phyloP scores from a whole-genome alignment of 805 yeast species.

The Candida odintsovae region DNA sequence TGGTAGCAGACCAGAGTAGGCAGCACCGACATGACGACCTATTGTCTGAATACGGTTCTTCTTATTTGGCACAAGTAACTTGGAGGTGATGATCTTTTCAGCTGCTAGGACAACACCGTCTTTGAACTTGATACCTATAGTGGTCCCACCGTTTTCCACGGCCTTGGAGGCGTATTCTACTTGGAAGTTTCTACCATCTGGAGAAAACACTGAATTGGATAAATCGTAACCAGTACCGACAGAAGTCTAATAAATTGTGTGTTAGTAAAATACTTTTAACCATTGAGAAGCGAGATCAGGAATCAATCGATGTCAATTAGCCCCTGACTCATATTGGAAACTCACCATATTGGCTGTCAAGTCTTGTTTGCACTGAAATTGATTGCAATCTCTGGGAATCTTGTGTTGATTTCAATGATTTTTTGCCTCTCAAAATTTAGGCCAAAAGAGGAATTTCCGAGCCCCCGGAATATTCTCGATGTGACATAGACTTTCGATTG shows the following conservation, averaged over 20 bases:
- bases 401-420: neutral
- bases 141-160: constrained; percentile 95
- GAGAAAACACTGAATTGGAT: constrained; percentile 87
- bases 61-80: constrained; percentile 80
- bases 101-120: constrained; percentile 97
- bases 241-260: constrained; percentile 50
- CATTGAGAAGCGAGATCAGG: neutral
- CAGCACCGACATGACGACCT: constrained; percentile 91
- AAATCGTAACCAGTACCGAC: constrained; percentile 99
- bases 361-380: neutral
- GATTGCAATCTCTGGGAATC: neutral
- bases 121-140: constrained; percentile 84
- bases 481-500: no score
- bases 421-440: neutral
- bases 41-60: constrained; percentile 89
- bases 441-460: neutral
- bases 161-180: constrained; percentile 98
- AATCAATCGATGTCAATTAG: neutral
- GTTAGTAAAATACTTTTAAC: neutral
- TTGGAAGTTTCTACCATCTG: constrained; percentile 92
- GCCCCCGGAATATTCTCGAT: neutral
- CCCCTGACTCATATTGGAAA: neutral
- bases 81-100: constrained; percentile 86
- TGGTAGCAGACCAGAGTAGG: constrained; percentile 91
- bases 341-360: neutral